Percentiles rank a stretch among this genome's conserved stretches.
Conservation (phyloP, 2,329 filamentous ascomycete species). For the Orbilia ellipsospora region DNA sequence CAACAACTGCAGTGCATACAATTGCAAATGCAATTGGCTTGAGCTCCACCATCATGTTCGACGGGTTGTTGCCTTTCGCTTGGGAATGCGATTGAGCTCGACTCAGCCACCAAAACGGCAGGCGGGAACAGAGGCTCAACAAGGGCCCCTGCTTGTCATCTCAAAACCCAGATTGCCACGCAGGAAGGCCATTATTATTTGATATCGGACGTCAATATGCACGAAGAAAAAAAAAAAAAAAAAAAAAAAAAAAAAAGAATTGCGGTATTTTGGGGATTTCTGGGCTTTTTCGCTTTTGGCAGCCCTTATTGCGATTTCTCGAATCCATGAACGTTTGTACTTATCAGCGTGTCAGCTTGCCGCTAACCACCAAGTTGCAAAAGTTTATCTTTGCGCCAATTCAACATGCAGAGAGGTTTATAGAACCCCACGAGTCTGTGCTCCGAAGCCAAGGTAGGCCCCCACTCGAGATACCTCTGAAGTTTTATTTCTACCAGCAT, state of each 20-base stretch:
- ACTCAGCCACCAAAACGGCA: conserved; percentile 42
- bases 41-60: too few species aligned
- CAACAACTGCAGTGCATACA: too few species aligned
- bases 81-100: conserved; percentile 9
- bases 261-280: conserved; percentile 18
- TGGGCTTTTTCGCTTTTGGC: too few species aligned
- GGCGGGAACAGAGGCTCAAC: conserved; percentile 43
- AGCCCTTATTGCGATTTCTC: conserved; percentile 37
- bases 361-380: background rate
- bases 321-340: conserved; percentile 17
- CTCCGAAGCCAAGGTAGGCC: too few species aligned
- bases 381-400: conserved; percentile 21
- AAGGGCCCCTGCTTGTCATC: conserved; percentile 30
- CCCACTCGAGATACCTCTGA: too few species aligned
- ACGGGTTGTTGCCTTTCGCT: too few species aligned
- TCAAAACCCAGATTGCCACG: conserved; percentile 3
- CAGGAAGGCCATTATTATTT: too few species aligned
- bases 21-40: too few species aligned
- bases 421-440: background rate
- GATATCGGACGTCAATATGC: too few species aligned
- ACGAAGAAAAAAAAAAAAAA: background rate
- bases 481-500: too few species aligned
- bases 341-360: conserved; percentile 21
- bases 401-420: conserved; percentile 17
- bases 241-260: background rate